Conservation (phyloP, 352 stramenopile species). For the Phytopythium mirpurense region DNA sequence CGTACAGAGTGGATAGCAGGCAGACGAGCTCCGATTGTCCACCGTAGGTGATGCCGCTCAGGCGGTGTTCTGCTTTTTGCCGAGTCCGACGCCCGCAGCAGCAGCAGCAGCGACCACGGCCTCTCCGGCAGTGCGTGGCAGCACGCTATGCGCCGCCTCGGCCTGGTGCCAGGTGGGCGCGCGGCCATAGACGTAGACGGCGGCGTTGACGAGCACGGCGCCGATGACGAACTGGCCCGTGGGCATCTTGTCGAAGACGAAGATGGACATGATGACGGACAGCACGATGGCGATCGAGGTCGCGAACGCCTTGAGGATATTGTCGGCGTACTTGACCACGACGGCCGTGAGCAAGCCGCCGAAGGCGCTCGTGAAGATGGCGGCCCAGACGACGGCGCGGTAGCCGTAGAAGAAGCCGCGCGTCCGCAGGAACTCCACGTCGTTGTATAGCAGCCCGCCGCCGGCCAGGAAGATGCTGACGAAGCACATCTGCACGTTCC, state of each 20-base stretch:
- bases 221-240: constrained; percentile 68
- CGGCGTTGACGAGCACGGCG: constrained; percentile 72
- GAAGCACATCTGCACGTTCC: constrained; percentile 80
- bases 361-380: constrained; percentile 62
- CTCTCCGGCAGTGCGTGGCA: constrained; percentile 9
- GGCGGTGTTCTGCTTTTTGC: constrained; percentile 6
- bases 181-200: constrained; percentile 75
- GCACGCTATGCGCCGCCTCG: constrained; percentile 4
- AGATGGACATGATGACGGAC: constrained; percentile 78
- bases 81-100: background rate
- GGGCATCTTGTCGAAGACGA: constrained; percentile 81
- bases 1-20: too few relatives aligned
- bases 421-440: constrained; percentile 41
- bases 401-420: constrained; percentile 83
- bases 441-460: constrained; percentile 57
- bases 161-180: constrained; percentile 33
- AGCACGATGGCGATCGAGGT: constrained; percentile 82
- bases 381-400: constrained; percentile 66
- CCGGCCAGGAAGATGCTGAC: constrained; percentile 61
- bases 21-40: too few relatives aligned
- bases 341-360: constrained; percentile 76
- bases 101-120: background rate
- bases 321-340: constrained; percentile 86
- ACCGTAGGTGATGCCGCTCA: too few relatives aligned
- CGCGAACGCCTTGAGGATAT: constrained; percentile 84